Evolutionary conservation across 805 yeast genomes (phyloP).

Genomic region (Lipomyces chichibuensis): DNA sequence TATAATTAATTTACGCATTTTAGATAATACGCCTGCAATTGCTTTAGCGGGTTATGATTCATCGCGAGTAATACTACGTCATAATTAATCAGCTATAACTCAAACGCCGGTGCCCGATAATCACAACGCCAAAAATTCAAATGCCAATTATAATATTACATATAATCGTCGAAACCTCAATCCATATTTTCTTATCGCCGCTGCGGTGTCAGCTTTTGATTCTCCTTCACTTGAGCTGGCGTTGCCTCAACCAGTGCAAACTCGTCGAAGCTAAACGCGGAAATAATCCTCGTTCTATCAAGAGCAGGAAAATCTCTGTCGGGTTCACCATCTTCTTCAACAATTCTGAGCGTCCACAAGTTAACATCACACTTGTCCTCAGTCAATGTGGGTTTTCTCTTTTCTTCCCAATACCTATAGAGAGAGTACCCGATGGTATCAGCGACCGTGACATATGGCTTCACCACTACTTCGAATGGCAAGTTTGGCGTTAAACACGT

Average conservation of each 20-base stretch:
- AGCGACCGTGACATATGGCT: conserved; percentile 51
- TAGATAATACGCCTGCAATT: no score
- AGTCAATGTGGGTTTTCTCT: conserved; percentile 39
- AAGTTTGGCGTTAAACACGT: conserved; percentile 39
- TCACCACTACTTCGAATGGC: conserved; percentile 45
- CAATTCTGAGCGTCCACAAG: conserved; percentile 74
- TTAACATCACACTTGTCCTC: conserved; percentile 56
- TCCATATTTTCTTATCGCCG: not conserved
- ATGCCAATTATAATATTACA: not conserved
- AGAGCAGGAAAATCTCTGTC: conserved; percentile 89
- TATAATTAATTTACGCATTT: no score
- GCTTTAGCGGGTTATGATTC: no score
- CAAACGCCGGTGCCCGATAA: no score
- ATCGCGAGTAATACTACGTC: no score
- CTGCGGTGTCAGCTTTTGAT: conserved; percentile 45
- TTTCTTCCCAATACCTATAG: conserved; percentile 41
- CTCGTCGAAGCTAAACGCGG: conserved; percentile 78
- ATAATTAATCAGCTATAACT: no score
- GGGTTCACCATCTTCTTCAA: conserved; percentile 91
- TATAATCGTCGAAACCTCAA: not conserved
- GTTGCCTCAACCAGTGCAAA: conserved; percentile 66
- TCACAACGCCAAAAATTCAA: not conserved
- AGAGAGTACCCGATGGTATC: conserved; percentile 61
- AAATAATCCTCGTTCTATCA: conserved; percentile 65
- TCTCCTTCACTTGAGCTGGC: conserved; percentile 49